phyloP scores from a whole-genome alignment of 2,329 filamentous ascomycete genomes.

The Calonectria ilicicola region DNA sequence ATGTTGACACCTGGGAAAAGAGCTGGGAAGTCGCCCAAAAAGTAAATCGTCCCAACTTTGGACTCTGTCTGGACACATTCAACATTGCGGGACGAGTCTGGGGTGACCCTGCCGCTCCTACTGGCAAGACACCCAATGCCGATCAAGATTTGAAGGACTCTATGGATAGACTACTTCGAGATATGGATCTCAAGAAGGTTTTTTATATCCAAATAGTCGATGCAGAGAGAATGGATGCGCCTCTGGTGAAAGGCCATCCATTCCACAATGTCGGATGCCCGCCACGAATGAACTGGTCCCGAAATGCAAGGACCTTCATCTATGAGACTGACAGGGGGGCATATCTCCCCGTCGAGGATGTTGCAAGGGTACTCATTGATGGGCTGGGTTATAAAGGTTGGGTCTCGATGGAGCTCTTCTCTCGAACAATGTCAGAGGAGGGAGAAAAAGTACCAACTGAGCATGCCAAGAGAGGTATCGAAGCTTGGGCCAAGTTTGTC shows the following conservation, averaged over 20 bases:
- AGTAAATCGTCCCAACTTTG: conserved; percentile 78
- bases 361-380: conserved; percentile 70
- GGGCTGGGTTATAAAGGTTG: conserved; percentile 74
- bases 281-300: conserved; percentile 76
- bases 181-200: conserved; percentile 72
- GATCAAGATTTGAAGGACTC: conserved; percentile 66
- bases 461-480: conserved; percentile 15
- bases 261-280: conserved; percentile 36
- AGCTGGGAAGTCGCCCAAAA: conserved; percentile 74
- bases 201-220: conserved; percentile 83
- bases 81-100: conserved; percentile 79
- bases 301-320: conserved; percentile 72
- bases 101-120: conserved; percentile 69
- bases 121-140: conserved; percentile 64
- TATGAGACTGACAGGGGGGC: conserved; percentile 53
- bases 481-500: conserved; percentile 23
- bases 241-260: conserved; percentile 56
- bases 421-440: conserved; percentile 39
- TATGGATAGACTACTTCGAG: conserved; percentile 62
- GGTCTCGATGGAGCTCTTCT: conserved; percentile 77
- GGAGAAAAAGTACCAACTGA: conserved; percentile 13
- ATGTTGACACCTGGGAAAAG: conserved; percentile 76
- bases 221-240: conserved; percentile 62
- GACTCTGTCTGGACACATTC: conserved; percentile 81
- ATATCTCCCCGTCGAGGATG: conserved; percentile 71